Conservation (phyloP, 768 basidiomycete species). For the Mycena indigotica region DNA sequence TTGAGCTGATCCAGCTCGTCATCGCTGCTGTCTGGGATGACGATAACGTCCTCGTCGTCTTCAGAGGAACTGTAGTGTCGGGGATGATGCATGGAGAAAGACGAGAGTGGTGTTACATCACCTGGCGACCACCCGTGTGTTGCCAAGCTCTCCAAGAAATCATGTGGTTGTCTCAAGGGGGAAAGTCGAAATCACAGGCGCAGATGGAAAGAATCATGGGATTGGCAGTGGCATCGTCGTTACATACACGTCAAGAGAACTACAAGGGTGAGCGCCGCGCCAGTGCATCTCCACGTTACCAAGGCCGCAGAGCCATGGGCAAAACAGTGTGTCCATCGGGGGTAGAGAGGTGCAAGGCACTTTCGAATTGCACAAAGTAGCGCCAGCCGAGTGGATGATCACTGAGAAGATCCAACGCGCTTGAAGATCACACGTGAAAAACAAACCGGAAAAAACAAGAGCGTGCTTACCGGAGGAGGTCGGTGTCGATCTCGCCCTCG, state of each 20-base stretch:
- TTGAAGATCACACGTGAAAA: not conserved
- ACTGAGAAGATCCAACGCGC: not conserved
- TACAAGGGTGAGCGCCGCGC: not conserved
- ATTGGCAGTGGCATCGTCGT: not conserved
- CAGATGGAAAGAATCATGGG: not conserved
- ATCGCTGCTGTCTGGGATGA: not conserved
- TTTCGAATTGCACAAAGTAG: not conserved
- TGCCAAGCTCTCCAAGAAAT: too few species aligned
- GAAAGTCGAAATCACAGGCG: not conserved
- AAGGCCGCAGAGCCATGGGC: not conserved
- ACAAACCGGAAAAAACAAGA: too few species aligned
- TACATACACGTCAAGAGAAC: not conserved
- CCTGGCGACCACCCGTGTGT: not conserved
- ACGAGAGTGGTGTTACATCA: not conserved
- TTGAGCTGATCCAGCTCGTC: not conserved
- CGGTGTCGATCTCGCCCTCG: not conserved
- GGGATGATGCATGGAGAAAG: too few species aligned
- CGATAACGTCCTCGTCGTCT: too few species aligned
- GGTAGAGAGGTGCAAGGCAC: not conserved
- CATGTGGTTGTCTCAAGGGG: too few species aligned
- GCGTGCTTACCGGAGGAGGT: not conserved
- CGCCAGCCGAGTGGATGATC: not conserved
- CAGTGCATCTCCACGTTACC: not conserved
- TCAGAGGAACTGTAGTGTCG: too few species aligned
- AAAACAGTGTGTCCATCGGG: not conserved